phyloP scores from a whole-genome alignment of 169 alveolate species.

The Plasmodium inui region DNA sequence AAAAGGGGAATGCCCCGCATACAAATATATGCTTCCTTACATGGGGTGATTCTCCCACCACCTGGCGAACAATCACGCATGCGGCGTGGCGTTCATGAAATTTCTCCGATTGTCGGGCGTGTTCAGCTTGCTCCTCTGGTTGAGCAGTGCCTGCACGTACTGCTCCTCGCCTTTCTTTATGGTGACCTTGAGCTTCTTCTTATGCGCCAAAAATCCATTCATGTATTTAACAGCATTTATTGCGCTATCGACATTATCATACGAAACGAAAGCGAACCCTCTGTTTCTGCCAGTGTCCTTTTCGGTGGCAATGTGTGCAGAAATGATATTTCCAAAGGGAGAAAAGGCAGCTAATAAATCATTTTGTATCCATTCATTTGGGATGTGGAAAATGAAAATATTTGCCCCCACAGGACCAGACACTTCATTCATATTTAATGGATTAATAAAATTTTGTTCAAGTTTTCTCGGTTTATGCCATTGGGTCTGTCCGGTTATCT shows the following conservation, averaged over 20 bases:
- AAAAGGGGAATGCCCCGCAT: not conserved
- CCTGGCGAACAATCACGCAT: not conserved
- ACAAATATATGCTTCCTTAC: not conserved
- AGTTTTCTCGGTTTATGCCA: conserved; percentile 94
- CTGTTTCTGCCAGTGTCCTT: conserved; percentile 90
- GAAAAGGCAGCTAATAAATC: conserved; percentile 89
- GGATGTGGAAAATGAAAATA: conserved; percentile 93
- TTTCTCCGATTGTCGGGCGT: conserved; percentile 31
- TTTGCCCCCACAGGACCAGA: conserved; percentile 94
- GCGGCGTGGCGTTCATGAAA: conserved; percentile 13
- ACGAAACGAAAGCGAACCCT: conserved; percentile 94
- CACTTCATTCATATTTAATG: conserved; percentile 60
- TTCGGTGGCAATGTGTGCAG: conserved; percentile 93
- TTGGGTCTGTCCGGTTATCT: conserved; percentile 89
- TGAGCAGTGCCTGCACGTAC: conserved; percentile 50
- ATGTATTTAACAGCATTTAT: conserved; percentile 91
- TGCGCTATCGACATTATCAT: conserved; percentile 90
- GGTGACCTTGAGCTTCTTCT: conserved; percentile 91
- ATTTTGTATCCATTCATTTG: conserved; percentile 92
- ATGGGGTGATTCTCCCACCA: not conserved
- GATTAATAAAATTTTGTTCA: conserved; percentile 71
- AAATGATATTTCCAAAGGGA: conserved; percentile 90
- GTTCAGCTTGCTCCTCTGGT: conserved; percentile 42
- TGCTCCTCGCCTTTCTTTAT: conserved; percentile 91
- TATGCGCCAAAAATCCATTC: conserved; percentile 91